Evolutionary conservation across 1,284 basidiomycete species (phyloP).

Genomic region (Trichosporon sp.): DNA sequence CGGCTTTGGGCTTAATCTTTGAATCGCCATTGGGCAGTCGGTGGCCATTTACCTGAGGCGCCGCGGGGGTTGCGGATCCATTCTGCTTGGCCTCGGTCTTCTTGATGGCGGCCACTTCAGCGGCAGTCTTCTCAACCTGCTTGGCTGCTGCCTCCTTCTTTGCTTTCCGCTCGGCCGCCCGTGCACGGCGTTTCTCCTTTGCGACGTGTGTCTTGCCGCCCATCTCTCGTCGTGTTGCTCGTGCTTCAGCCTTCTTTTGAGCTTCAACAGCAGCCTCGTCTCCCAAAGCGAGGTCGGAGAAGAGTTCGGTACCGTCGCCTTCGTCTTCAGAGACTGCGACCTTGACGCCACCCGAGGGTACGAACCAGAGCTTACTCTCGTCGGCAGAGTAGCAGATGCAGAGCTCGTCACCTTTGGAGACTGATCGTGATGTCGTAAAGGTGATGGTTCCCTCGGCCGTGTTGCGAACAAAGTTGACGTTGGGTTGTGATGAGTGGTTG

Average conservation of each 20-base stretch:
- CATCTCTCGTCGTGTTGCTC: constrained; percentile 2
- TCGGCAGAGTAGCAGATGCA: constrained; percentile 46
- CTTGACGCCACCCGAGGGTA: constrained; percentile 16
- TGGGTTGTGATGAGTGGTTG: constrained; percentile 47
- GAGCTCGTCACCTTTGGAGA: constrained; percentile 39
- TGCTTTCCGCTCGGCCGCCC: background rate
- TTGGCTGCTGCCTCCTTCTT: constrained; percentile 7
- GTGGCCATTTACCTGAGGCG: background rate
- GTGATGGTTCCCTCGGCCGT: constrained; percentile 28
- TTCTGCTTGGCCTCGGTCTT: background rate
- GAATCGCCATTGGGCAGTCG: background rate
- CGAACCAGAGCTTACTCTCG: constrained; percentile 46
- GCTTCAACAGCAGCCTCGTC: constrained; percentile 8
- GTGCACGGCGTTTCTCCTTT: background rate
- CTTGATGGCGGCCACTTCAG: background rate
- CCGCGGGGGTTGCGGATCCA: background rate
- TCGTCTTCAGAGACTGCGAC: constrained; percentile 9
- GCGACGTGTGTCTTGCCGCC: constrained; percentile 4
- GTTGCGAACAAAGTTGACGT: constrained; percentile 44
- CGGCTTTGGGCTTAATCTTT: background rate
- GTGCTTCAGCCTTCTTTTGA: constrained; percentile 4
- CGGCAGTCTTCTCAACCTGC: background rate
- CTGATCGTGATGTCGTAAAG: constrained; percentile 31
- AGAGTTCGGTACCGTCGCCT: constrained; percentile 10
- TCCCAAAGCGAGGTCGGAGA: constrained; percentile 4